Conservation (phyloP, 2,329 filamentous ascomycete species). For the Neobulgaria alba region DNA sequence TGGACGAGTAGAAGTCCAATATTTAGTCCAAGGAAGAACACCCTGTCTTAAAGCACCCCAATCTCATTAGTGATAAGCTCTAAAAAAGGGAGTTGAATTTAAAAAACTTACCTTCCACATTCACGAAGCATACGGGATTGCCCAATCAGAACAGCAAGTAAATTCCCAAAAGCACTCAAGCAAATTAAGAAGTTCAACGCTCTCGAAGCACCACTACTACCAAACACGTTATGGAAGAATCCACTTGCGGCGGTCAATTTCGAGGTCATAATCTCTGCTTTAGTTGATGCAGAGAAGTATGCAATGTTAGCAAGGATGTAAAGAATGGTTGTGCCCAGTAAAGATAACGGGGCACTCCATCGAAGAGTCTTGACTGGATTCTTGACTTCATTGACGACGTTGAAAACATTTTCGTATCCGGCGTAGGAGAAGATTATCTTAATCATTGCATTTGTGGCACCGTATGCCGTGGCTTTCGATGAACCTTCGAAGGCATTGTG, state of each 20-base stretch:
- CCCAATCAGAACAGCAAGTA: slow-evolving; percentile 42
- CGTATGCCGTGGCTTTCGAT: slow-evolving; percentile 33
- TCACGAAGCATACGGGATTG: slow-evolving; percentile 50
- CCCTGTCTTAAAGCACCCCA: slow-evolving; percentile 43
- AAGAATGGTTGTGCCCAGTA: slow-evolving; percentile 41
- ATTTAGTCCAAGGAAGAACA: slow-evolving; percentile 48
- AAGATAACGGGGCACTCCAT: slow-evolving; percentile 38
- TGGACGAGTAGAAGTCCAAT: slow-evolving; percentile 55
- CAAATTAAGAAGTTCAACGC: slow-evolving; percentile 39
- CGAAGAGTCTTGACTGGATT: slow-evolving; percentile 48
- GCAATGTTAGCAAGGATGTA: slow-evolving; percentile 53
- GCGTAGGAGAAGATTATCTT: slow-evolving; percentile 51
- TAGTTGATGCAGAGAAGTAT: slow-evolving; percentile 41
- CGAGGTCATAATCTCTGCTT: slow-evolving; percentile 1
- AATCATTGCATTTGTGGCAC: slow-evolving; percentile 47
- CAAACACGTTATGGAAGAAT: slow-evolving; percentile 45
- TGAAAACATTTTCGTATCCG: slow-evolving; percentile 52
- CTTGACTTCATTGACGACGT: slow-evolving; percentile 53
- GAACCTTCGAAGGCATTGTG: slow-evolving; percentile 43
- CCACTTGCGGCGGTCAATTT: neutral
- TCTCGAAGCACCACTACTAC: slow-evolving; percentile 34
- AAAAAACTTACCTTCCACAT: slow-evolving; percentile 32
- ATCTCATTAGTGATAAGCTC: neutral
- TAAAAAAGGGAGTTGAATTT: slow-evolving; percentile 1
- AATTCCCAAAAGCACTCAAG: slow-evolving; percentile 40